phyloP scores from a whole-genome alignment of 1,284 basidiomycete species.

The Apiotrichum veenhuisii region DNA sequence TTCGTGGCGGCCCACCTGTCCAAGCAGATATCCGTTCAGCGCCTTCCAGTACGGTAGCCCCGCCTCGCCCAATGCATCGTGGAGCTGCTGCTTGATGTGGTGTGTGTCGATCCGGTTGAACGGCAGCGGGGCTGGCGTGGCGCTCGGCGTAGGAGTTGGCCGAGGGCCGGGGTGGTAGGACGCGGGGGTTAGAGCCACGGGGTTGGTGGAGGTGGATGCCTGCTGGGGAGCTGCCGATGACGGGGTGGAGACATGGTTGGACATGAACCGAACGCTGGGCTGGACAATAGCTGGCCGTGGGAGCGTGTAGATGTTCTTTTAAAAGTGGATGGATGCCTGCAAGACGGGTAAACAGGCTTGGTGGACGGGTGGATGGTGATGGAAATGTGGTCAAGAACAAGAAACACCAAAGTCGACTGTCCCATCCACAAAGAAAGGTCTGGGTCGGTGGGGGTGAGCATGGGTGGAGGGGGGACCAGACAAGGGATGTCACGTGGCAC shows the following conservation, averaged over 20 bases:
- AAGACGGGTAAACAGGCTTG: neutral
- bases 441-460: neutral
- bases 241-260: slow-evolving; percentile 58
- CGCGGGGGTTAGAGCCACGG: slow-evolving; percentile 54
- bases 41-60: slow-evolving; percentile 55
- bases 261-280: slow-evolving; percentile 9
- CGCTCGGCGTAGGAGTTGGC: slow-evolving; percentile 51
- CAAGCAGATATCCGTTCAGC: slow-evolving; percentile 45
- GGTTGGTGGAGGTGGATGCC: slow-evolving; percentile 53
- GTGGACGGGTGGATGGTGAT: neutral
- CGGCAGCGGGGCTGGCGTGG: slow-evolving; percentile 35
- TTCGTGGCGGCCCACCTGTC: slow-evolving; percentile 42
- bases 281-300: neutral
- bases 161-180: slow-evolving; percentile 50
- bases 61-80: slow-evolving; percentile 68
- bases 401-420: neutral
- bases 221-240: slow-evolving; percentile 43
- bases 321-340: slow-evolving; percentile 11
- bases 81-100: slow-evolving; percentile 68
- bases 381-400: neutral
- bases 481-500: slow-evolving; percentile 4
- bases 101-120: slow-evolving; percentile 37
- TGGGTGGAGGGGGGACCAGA: neutral
- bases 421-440: too few species aligned
- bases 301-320: neutral